Conservation (phyloP, 371 early-diverging fungal species). For the Rhizopus stolonifer region DNA sequence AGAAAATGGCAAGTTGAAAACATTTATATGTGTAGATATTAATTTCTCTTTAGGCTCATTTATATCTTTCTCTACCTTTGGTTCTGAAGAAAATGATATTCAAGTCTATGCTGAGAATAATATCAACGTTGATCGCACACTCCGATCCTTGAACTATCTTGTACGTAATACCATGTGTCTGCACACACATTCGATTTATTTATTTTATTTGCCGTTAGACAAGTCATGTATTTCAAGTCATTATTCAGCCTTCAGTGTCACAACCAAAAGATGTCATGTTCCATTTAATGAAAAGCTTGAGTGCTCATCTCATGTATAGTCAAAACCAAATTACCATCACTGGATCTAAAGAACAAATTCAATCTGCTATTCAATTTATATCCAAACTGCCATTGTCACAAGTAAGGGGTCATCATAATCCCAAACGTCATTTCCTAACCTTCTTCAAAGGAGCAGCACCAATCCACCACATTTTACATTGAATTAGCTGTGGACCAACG, state of each 20-base stretch:
- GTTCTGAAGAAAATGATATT: constrained; percentile 42
- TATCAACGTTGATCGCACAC: constrained; percentile 74
- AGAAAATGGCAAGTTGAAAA: constrained; percentile 21
- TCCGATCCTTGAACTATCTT: constrained; percentile 71
- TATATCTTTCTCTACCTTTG: constrained; percentile 20
- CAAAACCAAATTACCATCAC: constrained; percentile 48
- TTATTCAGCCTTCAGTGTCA: constrained; percentile 13
- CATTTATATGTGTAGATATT: neutral
- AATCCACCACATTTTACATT: constrained; percentile 46
- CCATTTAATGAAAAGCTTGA: constrained; percentile 41
- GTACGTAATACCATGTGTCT: constrained; percentile 35
- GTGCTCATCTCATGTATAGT: constrained; percentile 42
- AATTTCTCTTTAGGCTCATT: constrained; percentile 7
- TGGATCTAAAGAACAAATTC: constrained; percentile 50
- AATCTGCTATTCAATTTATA: constrained; percentile 36
- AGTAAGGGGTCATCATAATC: constrained; percentile 1
- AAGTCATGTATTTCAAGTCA: constrained; percentile 32
- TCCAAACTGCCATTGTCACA: constrained; percentile 13
- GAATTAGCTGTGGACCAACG: constrained; percentile 79
- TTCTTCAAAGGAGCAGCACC: constrained; percentile 20
- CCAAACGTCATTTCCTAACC: neutral
- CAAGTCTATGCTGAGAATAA: constrained; percentile 67
- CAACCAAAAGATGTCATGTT: constrained; percentile 28
- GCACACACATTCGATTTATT: neutral
- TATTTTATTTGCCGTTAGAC: constrained; percentile 12